phyloP scores from a whole-genome alignment of 1,284 basidiomycete species.

The Phylloboletellus chloephorus region DNA sequence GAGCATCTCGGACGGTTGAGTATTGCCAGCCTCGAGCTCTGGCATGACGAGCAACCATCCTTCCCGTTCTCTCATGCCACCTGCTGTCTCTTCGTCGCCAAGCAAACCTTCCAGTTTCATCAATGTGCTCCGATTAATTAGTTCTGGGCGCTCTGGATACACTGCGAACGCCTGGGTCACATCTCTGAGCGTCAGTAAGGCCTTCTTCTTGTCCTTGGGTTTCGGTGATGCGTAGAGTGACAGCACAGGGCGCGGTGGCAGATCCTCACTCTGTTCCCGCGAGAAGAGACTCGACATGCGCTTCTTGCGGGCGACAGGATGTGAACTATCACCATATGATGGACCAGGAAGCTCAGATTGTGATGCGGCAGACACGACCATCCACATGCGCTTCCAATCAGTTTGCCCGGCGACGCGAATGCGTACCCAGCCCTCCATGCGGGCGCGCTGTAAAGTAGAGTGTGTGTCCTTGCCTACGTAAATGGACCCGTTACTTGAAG shows the following conservation, averaged over 20 bases:
- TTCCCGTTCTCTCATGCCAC: slow-evolving; percentile 56
- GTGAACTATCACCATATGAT: slow-evolving; percentile 10
- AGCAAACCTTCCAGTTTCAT: slow-evolving; percentile 84
- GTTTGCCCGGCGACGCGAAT: slow-evolving; percentile 91
- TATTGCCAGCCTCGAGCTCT: slow-evolving; percentile 52
- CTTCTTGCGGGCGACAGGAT: slow-evolving; percentile 42
- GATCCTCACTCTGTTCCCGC: slow-evolving; percentile 35
- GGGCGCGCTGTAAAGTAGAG: slow-evolving; percentile 64
- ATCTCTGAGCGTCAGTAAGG: slow-evolving; percentile 51
- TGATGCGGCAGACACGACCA: slow-evolving; percentile 58
- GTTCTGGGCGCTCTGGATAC: slow-evolving; percentile 90
- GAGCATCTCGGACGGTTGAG: slow-evolving; percentile 72
- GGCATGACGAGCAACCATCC: slow-evolving; percentile 89
- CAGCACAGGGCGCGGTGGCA: slow-evolving; percentile 35
- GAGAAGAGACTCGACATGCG: slow-evolving; percentile 68
- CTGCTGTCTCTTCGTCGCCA: slow-evolving; percentile 70
- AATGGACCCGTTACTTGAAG: slow-evolving; percentile 5
- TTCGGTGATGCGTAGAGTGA: slow-evolving; percentile 57
- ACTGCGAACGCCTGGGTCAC: slow-evolving; percentile 80
- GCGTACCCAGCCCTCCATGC: slow-evolving; percentile 90
- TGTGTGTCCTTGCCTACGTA: slow-evolving; percentile 59
- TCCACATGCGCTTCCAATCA: slow-evolving; percentile 94
- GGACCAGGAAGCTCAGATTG: slow-evolving; percentile 22
- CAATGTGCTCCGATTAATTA: slow-evolving; percentile 81
- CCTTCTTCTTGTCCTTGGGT: slow-evolving; percentile 65